Percentiles rank a stretch among this genome's conserved stretches.
phyloP scores from a whole-genome alignment of 2,329 filamentous ascomycete species.

The Hypoxylon sp. region DNA sequence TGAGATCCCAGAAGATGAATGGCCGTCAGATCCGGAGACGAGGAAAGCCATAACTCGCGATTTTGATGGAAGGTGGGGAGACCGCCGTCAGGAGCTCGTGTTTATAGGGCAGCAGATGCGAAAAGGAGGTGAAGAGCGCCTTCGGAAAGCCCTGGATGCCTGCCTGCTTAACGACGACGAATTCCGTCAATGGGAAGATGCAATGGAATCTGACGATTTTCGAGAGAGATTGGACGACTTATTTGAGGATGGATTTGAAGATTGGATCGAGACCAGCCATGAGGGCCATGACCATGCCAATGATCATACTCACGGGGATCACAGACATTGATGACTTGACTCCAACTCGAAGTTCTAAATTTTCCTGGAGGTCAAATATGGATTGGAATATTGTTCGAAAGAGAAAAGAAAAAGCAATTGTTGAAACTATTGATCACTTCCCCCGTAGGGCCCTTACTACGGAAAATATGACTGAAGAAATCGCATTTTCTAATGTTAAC shows the following conservation, averaged over 20 bases:
- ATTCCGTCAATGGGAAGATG: constrained; percentile 55
- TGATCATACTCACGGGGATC: constrained; percentile 26
- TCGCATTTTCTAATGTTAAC: neutral
- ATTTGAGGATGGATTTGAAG: constrained; percentile 51
- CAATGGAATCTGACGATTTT: constrained; percentile 43
- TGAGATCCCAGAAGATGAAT: constrained; percentile 64
- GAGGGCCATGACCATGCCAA: constrained; percentile 48
- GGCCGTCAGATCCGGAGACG: constrained; percentile 61
- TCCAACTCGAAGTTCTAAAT: neutral
- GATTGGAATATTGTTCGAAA: neutral
- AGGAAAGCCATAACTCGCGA: constrained; percentile 63
- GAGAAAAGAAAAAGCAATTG: too few species aligned
- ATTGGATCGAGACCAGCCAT: constrained; percentile 50
- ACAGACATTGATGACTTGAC: neutral
- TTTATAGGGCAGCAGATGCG: constrained; percentile 78
- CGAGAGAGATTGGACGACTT: constrained; percentile 43
- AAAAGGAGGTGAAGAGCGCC: constrained; percentile 51
- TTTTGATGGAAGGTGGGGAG: constrained; percentile 72
- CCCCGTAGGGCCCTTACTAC: too few species aligned
- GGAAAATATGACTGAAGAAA: neutral
- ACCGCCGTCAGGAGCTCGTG: constrained; percentile 77
- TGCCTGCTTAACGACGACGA: constrained; percentile 73
- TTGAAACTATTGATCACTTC: too few species aligned
- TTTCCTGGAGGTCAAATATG: neutral
- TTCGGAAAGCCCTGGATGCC: constrained; percentile 66